Base-by-base conservation (phyloP, 1,139 yeast genomes). In the Pichia norvegensis region DNA sequence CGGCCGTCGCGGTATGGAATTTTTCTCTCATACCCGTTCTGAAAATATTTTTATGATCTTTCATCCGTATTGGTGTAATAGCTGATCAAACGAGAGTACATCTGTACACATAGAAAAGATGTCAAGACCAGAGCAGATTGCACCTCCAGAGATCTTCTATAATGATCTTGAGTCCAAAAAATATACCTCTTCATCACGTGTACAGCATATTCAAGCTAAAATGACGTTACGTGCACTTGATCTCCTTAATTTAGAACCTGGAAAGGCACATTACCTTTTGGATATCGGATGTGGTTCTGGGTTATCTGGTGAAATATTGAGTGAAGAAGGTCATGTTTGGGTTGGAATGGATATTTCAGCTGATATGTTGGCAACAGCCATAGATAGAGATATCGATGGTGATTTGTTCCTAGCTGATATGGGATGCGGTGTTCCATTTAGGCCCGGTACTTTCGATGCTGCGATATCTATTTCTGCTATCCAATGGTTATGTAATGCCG, bases 231-330 rank as follows among this genome's bases (percentile, higher is more conserved):
- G 98, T 57, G 95, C 98, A 0, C 69, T 92, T 46, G 98, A 92
- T 57, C 72, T 94, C 37, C 69, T 92, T 49, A 86, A 88, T 63
- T 67, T 92, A 43, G 76, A 78, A 16, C 76, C 79, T 1, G 56
- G 48, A 4, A 67, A 72, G 36, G 84, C 87, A 46, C 85, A 82
- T 51, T 83, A 81, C 57, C 64, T 92, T 13, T 76, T 92, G 29
- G 99, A 92, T 73, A 74, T 92, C 40, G 99, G 99, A 16, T 90
- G 98, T 70, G 99, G 99, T 9, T 87, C 97, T 0, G 98, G 99
- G 0, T 73, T 92, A 31, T 83, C 95, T 33, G 98, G 98, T 2
- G 97, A 92, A 62, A 92, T 92, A 25, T 69, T 92, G 45, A 80
- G 94, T 0, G 95, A 92, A 61, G 97, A 92, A 64, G 95, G 95